Evolutionary conservation across 2,329 filamentous ascomycete species (phyloP).

Genomic region (Colletotrichum neosansevieriae): DNA sequence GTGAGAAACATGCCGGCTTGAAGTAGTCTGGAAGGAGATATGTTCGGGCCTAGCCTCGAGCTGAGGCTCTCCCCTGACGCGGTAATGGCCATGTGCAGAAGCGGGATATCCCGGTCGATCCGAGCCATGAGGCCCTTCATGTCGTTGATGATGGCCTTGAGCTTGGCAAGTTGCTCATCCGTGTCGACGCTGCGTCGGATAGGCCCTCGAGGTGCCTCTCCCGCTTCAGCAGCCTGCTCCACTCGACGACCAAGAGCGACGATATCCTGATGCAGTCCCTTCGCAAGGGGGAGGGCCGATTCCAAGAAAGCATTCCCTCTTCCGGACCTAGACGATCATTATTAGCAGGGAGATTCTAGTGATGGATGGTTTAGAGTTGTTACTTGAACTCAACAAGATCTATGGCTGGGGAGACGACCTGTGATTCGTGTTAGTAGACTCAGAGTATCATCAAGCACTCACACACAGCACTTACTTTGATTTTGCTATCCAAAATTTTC

Average conservation of each 20-base stretch:
- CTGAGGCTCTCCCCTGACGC: conserved; percentile 91
- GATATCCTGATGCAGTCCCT: conserved; percentile 85
- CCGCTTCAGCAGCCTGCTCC: conserved; percentile 74
- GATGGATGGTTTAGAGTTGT: conserved; percentile 41
- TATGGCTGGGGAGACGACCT: conserved; percentile 91
- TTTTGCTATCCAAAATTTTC: conserved; percentile 83
- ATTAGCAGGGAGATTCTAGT: conserved; percentile 23
- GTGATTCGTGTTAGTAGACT: conserved; percentile 8
- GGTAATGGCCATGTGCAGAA: conserved; percentile 93
- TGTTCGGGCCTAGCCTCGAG: conserved; percentile 80
- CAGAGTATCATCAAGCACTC: neutral
- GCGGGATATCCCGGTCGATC: conserved; percentile 91
- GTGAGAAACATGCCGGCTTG: conserved; percentile 94
- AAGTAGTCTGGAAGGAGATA: conserved; percentile 89
- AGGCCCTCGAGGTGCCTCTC: conserved; percentile 63
- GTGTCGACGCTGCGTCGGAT: conserved; percentile 58
- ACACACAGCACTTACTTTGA: conserved; percentile 67
- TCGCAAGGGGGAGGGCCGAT: conserved; percentile 85
- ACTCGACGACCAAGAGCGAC: conserved; percentile 81
- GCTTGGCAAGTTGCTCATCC: conserved; percentile 70
- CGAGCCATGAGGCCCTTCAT: conserved; percentile 80
- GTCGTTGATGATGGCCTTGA: conserved; percentile 77
- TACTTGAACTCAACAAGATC: conserved; percentile 93
- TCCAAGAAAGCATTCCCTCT: conserved; percentile 75
- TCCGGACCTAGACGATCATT: conserved; percentile 56